These are phyloP conservation scores for Leishmania guyanensis DNA, from an alignment of 208 protist genomes.

Conservation along the genomic window DNA sequence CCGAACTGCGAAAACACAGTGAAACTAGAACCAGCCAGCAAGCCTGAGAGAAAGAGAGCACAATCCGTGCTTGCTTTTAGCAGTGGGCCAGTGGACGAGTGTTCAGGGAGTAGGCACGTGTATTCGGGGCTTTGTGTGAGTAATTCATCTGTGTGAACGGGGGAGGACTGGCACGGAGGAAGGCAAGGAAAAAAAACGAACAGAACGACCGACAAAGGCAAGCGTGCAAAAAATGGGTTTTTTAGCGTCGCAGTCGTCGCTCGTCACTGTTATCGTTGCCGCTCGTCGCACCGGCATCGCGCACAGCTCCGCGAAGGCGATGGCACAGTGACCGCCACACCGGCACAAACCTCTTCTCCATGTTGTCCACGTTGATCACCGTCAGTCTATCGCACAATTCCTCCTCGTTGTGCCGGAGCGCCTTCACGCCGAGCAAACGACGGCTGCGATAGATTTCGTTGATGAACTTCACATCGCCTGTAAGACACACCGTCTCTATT, in stretches of 20 bases:
- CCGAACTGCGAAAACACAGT: neutral
- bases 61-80: neutral
- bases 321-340: conserved; percentile 61
- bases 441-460: conserved; percentile 31
- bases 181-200: neutral
- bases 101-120: neutral
- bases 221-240: neutral
- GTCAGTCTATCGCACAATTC: conserved; percentile 39
- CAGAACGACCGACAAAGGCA: neutral
- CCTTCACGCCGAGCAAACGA: conserved; percentile 52
- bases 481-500: conserved; percentile 52
- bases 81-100: neutral
- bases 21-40: neutral
- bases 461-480: conserved; percentile 59
- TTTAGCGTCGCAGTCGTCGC: conserved; percentile 1
- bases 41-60: neutral
- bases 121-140: neutral
- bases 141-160: neutral
- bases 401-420: conserved; percentile 38
- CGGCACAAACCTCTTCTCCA: conserved; percentile 75
- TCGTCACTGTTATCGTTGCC: conserved; percentile 12
- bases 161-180: neutral
- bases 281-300: neutral
- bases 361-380: conserved; percentile 58
- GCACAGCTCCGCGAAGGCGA: conserved; percentile 26